Evolutionary conservation across 148 eudicot species (phyloP), one percentile per base, ranked within the genome.

Genomic region (Rhododendron mucronatum): DNA sequence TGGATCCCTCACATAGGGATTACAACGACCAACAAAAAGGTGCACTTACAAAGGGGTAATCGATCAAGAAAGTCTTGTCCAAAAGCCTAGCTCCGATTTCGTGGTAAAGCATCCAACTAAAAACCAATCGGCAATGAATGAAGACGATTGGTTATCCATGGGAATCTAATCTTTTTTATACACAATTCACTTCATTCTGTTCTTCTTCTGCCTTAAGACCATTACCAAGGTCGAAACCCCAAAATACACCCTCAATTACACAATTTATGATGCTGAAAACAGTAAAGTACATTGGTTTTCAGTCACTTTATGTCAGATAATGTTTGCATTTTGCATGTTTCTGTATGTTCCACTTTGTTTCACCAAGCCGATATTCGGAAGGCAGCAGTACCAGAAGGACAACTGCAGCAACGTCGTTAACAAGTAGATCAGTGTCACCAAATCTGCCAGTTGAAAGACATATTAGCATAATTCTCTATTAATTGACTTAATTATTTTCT

Each of bases 351-450:
- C 53, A 14, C 79, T 37, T 50, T 69, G 50, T 21, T 85, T 85
- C 81, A 33, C 30, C 47, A 3, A 88, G 73, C 11, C 48, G 33
- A 82, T 39, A 76, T 35, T 74, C 47, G 47, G 41, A 39, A 84
- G 18, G 26, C 2, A 28, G 67, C 78, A 82, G 14, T 88, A 96
- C 99, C 91, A 96, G 95, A 84, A 96, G 98, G 85, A 90, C 84
- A 48, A 92, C 99, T 21, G 99, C 99, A 87, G 99, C 97, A 88
- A 96, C 93, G 88, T 95, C 98, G 90, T 96, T 98, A 61, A 96
- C 65, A 39, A 97, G 99, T 88, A 96, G 92, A 91, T 95, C 99
- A 84, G 89, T 91, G 45, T 91, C 95, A 82, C 95, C 96, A 57
- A 96, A 88, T 88, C 96, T 95, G 98, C 69, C 86, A 84, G 73